A percentile compares a stretch with the other conserved stretches of the same genome.
Conservation (phyloP, 352 stramenopile genomes). For the Globisporangium parvum region DNA sequence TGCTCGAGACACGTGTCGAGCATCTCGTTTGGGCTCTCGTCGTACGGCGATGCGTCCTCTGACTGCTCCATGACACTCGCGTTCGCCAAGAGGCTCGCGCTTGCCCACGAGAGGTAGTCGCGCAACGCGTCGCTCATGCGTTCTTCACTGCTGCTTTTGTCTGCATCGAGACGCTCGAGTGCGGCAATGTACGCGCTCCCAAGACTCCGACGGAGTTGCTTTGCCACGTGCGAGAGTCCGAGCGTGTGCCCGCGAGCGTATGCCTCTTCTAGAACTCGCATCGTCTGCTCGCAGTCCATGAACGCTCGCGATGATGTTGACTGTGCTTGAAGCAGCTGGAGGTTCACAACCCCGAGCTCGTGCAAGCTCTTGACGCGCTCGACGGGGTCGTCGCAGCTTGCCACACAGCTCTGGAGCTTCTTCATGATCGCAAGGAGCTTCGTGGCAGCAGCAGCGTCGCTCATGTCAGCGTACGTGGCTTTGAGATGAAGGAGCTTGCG, state of each 20-base stretch:
- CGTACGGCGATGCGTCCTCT: conserved; percentile 10
- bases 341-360: conserved; percentile 35
- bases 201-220: conserved; percentile 35
- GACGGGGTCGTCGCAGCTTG: conserved; percentile 28
- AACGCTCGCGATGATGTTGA: conserved; percentile 32
- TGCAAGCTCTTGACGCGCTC: conserved; percentile 46
- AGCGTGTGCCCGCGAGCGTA: conserved; percentile 33
- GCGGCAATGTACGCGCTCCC: conserved; percentile 39
- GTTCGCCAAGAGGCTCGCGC: conserved; percentile 32
- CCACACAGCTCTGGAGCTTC: conserved; percentile 34
- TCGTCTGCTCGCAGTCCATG: conserved; percentile 22
- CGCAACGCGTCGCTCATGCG: not conserved
- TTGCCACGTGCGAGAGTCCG: conserved; percentile 36
- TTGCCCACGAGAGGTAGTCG: conserved; percentile 33
- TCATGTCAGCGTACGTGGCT: conserved; percentile 16
- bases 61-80: conserved; percentile 15
- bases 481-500: conserved; percentile 41
- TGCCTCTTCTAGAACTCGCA: conserved; percentile 35
- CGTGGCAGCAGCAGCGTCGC: conserved; percentile 21
- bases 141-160: not conserved
- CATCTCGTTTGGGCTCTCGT: conserved; percentile 9
- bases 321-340: conserved; percentile 23
- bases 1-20: conserved; percentile 12
- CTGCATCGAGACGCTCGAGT: conserved; percentile 18
- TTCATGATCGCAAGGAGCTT: conserved; percentile 34